Percentiles rank a stretch among this genome's conserved stretches.
phyloP scores from a whole-genome alignment of 2,329 filamentous ascomycete genomes.

The Malbranchea zuffiana region DNA sequence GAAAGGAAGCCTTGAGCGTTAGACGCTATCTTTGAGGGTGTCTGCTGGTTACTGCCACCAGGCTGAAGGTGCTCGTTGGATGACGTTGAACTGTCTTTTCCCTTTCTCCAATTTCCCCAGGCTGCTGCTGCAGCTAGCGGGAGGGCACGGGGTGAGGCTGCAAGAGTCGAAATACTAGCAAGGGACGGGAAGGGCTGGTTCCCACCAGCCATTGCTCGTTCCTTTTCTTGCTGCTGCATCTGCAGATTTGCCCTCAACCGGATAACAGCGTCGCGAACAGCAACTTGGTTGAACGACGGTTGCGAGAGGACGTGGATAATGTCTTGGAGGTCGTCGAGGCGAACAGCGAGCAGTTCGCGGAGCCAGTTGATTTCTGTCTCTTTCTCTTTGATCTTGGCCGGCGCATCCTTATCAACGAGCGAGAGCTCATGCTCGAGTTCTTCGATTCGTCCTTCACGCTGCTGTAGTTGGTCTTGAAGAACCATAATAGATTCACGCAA shows the following conservation, averaged over 20 bases:
- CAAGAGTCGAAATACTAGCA: constrained; percentile 63
- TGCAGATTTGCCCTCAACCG: constrained; percentile 87
- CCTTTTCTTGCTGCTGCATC: constrained; percentile 95
- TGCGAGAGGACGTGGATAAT: constrained; percentile 70
- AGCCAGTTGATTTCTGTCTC: constrained; percentile 94
- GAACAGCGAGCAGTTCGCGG: constrained; percentile 80
- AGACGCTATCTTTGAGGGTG: constrained; percentile 50
- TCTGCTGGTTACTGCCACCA: constrained; percentile 29
- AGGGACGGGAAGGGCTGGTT: constrained; percentile 61
- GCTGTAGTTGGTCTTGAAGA: constrained; percentile 90
- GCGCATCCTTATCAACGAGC: constrained; percentile 62
- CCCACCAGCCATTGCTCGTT: constrained; percentile 64
- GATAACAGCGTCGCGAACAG: constrained; percentile 81
- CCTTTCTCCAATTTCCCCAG: constrained; percentile 89
- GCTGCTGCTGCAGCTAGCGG: constrained; percentile 86
- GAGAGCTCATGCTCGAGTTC: constrained; percentile 63
- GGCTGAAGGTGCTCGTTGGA: constrained; percentile 27
- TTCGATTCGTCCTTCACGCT: constrained; percentile 83
- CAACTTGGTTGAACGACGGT: constrained; percentile 63
- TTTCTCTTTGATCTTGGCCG: constrained; percentile 73
- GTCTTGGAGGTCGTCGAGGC: constrained; percentile 83
- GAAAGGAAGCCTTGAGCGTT: constrained; percentile 54
- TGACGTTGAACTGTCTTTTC: constrained; percentile 41
- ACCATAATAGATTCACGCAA: constrained; percentile 93
- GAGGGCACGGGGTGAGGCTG: constrained; percentile 64